Base-by-base conservation (phyloP, 2,329 filamentous ascomycete genomes). In the Botrytis fragariae region DNA sequence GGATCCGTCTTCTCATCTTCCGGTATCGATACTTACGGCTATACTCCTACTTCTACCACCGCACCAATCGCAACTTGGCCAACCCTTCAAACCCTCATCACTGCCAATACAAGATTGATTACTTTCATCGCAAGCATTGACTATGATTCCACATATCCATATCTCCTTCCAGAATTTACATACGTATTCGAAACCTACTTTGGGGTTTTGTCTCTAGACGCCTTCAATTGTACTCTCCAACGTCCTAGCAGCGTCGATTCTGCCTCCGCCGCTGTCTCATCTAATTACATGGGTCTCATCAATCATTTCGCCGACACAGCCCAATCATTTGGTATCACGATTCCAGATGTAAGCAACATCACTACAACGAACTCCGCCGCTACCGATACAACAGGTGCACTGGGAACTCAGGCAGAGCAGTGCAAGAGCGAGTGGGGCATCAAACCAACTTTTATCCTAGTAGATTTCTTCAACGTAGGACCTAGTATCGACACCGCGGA, bases 401-500 rank as follows among this genome's bases (percentile, higher is more conserved):
- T 90, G 60, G 88, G 88, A 61, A 80, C 81, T 65, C 87, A 90
- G 39, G 87, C 88, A 48, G 80, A 83, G 61, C 81, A 81, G 73
- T 95, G 89, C 81, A 82, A 83, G 70, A 79, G 77, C 4, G 82
- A 88, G 74, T 95, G 91, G 84, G 86, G 87, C n/a, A 82, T 83
- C 42, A 84, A 86, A 68, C 92, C 93, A n/a, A 90, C 86, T 4
- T 95, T 93, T 78, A 86, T 93, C 32, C 85, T 96, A 16, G 92
- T 95, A 1, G 93, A 97, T 82, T 95, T 94, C 81, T 94, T 91
- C 81, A 91, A 93, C 80, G 86, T 90, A 74, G 93, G 91, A 0
- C 89, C 91, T 0, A 88, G 92, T 45, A 88, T 96, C 72, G 84
- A 86, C 10, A 90, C 90, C 0, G 90, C 92, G 3, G 93, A 96